These are phyloP conservation scores for Saksenaea vasiformis DNA, from an alignment of 371 early-diverging fungal species.

Conservation along the genomic window DNA sequence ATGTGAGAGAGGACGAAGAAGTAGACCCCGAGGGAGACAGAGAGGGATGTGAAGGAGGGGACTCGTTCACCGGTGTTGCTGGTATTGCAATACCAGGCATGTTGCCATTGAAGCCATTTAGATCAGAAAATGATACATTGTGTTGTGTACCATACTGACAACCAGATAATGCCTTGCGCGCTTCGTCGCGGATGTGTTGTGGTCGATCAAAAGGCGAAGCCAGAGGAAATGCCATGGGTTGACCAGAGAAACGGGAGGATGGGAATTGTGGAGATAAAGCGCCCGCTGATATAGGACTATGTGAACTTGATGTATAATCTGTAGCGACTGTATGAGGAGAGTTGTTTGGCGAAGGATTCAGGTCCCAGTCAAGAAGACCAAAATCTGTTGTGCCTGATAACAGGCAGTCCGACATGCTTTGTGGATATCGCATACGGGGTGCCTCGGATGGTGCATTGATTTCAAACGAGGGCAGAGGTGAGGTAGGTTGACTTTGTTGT, in stretches of 20 bases:
- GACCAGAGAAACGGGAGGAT: background rate
- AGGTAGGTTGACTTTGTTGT: background rate
- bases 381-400: background rate
- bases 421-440: constrained; percentile 21
- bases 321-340: background rate
- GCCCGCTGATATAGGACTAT: background rate
- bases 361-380: background rate
- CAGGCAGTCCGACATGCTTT: constrained; percentile 6
- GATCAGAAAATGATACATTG: background rate
- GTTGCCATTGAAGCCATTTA: background rate
- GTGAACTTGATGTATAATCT: background rate
- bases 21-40: constrained; percentile 43
- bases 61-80: constrained; percentile 28
- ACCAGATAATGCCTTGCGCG: background rate
- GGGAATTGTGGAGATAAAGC: background rate
- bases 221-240: background rate
- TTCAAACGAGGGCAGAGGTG: background rate
- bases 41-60: constrained; percentile 29
- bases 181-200: constrained; percentile 2
- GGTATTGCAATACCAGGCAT: constrained; percentile 25
- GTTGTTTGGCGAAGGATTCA: background rate
- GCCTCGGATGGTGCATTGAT: constrained; percentile 28
- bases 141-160: background rate
- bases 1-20: constrained; percentile 3
- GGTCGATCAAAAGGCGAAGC: background rate